phyloP scores from a whole-genome alignment of 805 yeast genomes.

The Yarrowia alimentaria region DNA sequence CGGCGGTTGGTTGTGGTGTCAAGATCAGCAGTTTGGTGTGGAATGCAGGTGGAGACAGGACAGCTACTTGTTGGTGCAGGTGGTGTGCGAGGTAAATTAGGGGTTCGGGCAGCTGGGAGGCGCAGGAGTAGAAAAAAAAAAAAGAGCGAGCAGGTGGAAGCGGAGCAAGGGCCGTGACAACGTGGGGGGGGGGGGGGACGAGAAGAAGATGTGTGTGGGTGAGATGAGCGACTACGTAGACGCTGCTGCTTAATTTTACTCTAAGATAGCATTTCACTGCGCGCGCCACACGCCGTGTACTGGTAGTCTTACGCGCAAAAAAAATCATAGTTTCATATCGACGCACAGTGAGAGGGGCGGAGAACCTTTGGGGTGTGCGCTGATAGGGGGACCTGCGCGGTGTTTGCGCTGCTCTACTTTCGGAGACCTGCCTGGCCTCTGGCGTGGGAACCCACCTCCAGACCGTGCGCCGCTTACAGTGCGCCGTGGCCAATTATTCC shows the following conservation, averaged over 20 bases:
- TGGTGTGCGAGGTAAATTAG: no score
- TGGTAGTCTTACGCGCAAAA: slow-evolving; percentile 1
- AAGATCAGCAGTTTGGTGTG: no score
- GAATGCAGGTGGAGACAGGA: no score
- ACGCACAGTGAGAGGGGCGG: slow-evolving; percentile 12
- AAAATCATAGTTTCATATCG: slow-evolving; percentile 22
- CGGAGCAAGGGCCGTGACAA: background rate
- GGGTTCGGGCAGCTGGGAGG: slow-evolving; percentile 1
- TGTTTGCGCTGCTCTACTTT: no score
- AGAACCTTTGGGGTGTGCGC: slow-evolving; percentile 7
- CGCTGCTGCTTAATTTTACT: slow-evolving; percentile 22
- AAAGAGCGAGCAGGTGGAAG: background rate
- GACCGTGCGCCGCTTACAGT: no score
- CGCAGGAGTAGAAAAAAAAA: background rate
- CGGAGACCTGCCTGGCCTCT: no score
- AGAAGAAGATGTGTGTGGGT: no score
- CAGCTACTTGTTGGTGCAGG: no score
- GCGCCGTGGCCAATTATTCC: background rate
- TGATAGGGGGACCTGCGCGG: no score
- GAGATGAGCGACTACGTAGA: background rate
- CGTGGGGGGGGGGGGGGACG: background rate
- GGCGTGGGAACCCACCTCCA: no score
- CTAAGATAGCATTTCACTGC: slow-evolving; percentile 13
- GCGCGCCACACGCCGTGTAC: slow-evolving; percentile 19
- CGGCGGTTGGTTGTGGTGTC: background rate